Base-by-base conservation (phyloP, 1,139 yeast species). In the Suhomyces terraborum region DNA sequence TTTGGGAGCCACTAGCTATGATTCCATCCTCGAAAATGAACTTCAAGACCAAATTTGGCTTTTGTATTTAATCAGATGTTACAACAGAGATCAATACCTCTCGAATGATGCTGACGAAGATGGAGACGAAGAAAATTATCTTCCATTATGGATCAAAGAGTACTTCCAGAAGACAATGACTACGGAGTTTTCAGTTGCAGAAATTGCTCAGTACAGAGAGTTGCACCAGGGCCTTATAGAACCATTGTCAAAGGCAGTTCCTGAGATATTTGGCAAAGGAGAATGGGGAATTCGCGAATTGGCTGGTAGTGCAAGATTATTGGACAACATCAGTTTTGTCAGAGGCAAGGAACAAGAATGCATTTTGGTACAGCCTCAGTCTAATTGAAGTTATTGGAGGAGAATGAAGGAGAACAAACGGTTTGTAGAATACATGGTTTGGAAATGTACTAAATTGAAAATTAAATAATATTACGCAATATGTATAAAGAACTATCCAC, bases 281-380 rank as follows among this genome's bases (percentile, higher is more conserved):
- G 72, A 73, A 25, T 84, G 91, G 88, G 71, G 80, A 1, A 75
- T 83, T 5, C 75, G 77, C 42, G 75, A 72, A 45, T 68, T 84
- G 48, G 76, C 82, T 13, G 60, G 74, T 19, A 84, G 88, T 27
- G 84, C 82, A 22, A 75, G 75, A 30, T 72, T 84, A 10, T 65
- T 80, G 43, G 88, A 82, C 47, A 66, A 75, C 31, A 59, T 82
- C 6, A 74, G 80, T 26, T 84, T 82, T 65, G 73, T 71, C 2
- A 69, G 88, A 53, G 78, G 78, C 7, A 69, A 75, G 43, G 83
- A 79, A 38, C 77, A 77, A 36, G 91, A 84, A 51, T 73, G 82
- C 38, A 76, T 80, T 38, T 67, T 84, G 42, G 73, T 84, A 10
- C 65, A 72, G 32, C 40, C 25, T 23, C 6, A 23, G 25, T 23